Evolutionary conservation across 192 early-diverging fungal species (phyloP), one percentile per base, ranked within the genome.

Genomic region (Linnemannia exigua): DNA sequence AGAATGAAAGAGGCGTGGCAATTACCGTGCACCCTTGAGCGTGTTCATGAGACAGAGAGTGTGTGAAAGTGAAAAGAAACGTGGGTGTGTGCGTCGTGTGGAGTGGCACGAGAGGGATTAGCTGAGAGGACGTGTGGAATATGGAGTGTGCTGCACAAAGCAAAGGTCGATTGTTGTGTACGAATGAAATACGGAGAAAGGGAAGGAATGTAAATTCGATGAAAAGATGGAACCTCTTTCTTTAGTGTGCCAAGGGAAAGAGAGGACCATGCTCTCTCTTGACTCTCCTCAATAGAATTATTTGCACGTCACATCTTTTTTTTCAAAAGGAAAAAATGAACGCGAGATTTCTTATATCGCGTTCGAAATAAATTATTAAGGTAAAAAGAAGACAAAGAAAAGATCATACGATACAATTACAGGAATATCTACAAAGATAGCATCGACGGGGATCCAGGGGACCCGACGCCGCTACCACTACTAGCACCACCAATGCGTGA

Each of bases 21-120:
- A 67, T 36, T 77, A 86, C 84, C 84, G 69, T 72, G 74, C 77
- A 38, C 84, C 84, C 73, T 86, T 86, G 70, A 86, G 25, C 35
- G 84, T 86, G 41, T 86, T 86, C 84, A 86, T 86, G 69, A 7
- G 38, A n/a, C n/a, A 46, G 41, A 16, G 63, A 31, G 14, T 16
- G 7, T 6, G 67, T 20, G 15, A 35, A n/a, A n/a, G n/a, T n/a
- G n/a, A n/a, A n/a, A n/a, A 54, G 47, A 20, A 31, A 31, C 1
- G 50, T n/a, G 48, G 19, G 20, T 2, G 36, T 44, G 33, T 17
- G 28, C n/a, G 51, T 41, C 6, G n/a, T n/a, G n/a, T n/a, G n/a
- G 28, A 69, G 41, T 28, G 33, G 61, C 5, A 71, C 3, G 20
- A 46, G 3, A 44, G 36, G 28, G 47, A 50, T 71, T 72, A 12